Conservation (phyloP, 2,329 filamentous ascomycete species). For the Falciphora oryzae region DNA sequence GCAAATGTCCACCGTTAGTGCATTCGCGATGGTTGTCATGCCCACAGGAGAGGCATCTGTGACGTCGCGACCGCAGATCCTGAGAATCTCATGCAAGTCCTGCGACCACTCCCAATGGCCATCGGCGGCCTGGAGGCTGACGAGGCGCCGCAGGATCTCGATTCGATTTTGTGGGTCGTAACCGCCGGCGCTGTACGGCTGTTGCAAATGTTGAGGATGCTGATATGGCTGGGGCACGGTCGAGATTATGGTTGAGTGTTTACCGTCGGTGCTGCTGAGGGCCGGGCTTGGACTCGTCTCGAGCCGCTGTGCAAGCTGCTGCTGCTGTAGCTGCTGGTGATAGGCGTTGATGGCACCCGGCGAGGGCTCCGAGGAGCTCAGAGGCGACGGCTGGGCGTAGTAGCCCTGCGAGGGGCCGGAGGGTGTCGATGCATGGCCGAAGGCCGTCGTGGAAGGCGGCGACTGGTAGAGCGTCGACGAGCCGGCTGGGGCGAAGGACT, state of each 20-base stretch:
- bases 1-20: slow-evolving; percentile 15
- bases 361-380: neutral
- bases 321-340: slow-evolving; percentile 8
- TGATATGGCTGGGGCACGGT: slow-evolving; percentile 1
- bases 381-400: slow-evolving; percentile 1
- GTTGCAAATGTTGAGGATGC: neutral
- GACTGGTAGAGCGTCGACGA: neutral
- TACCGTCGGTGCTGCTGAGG: slow-evolving; percentile 8
- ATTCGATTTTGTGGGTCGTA: slow-evolving; percentile 18
- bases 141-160: slow-evolving; percentile 15
- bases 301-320: slow-evolving; percentile 3
- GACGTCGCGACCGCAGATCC: slow-evolving; percentile 12
- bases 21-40: slow-evolving; percentile 16
- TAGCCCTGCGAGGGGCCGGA: neutral
- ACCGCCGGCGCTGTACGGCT: slow-evolving; percentile 3
- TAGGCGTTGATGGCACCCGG: neutral
- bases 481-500: neutral
- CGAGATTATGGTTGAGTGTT: slow-evolving; percentile 7
- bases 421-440: neutral
- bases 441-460: neutral
- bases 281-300: neutral
- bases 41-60: slow-evolving; percentile 10
- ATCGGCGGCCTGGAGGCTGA: slow-evolving; percentile 15
- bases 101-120: slow-evolving; percentile 16
- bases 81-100: slow-evolving; percentile 16